A percentile compares a stretch with the other conserved stretches of the same genome.
phyloP scores from a whole-genome alignment of 176 grass and related monocot species.

The Miscanthus lutarioriparius region DNA sequence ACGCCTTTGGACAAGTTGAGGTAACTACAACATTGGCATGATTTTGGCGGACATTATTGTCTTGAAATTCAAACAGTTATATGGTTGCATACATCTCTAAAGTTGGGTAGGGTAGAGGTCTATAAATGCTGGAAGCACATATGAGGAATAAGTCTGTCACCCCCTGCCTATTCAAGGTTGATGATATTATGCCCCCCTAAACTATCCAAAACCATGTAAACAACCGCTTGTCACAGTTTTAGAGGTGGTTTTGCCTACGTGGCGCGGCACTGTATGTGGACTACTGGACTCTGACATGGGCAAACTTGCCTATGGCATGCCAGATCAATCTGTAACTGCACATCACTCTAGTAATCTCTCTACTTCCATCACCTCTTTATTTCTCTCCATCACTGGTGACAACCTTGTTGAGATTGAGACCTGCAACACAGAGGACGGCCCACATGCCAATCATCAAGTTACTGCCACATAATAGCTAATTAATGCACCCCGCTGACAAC shows the following conservation, averaged over 20 bases:
- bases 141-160: not conserved
- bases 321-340: not conserved
- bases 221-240: not conserved
- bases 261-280: not conserved
- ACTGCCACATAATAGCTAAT: not conserved
- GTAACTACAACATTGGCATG: constrained; percentile 37
- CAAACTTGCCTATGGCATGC: not conserved
- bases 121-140: constrained; percentile 1
- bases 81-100: constrained; percentile 1
- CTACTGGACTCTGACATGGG: not conserved
- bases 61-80: constrained; percentile 17
- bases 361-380: not conserved
- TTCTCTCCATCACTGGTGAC: not conserved
- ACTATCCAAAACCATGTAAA: not conserved
- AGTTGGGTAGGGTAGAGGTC: not conserved
- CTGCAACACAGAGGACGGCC: not conserved
- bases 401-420: not conserved
- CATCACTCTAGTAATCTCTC: not conserved
- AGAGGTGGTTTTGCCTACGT: not conserved
- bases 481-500: not conserved
- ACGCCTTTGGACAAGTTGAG: constrained; percentile 81
- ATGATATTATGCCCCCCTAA: not conserved
- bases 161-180: not conserved
- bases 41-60: not conserved
- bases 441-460: not conserved